Base-by-base conservation (phyloP, 73 alveolate genomes). In the Tetrahymena borealis region DNA sequence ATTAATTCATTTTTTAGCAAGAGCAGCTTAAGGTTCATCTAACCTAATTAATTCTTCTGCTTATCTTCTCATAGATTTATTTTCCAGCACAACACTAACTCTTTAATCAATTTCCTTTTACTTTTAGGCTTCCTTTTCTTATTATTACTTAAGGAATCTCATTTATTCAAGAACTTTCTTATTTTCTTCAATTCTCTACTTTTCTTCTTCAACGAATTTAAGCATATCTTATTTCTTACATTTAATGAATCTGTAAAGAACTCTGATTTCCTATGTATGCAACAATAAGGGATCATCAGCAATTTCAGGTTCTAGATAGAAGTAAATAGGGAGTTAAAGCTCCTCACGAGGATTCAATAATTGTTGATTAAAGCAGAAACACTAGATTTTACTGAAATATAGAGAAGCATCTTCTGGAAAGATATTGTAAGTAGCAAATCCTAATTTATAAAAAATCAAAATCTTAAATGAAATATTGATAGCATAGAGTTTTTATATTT, bases 321-420 rank as follows among this genome's bases (percentile, higher is more conserved):
- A 97, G 77, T 96, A 93, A 32, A 97, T 94, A 11, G 99, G 99
- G 32, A 97, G 92, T 42, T 96, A 94, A 8, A 97, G 97, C 16
- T 95, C 95, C 93, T 97, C 98, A 77, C 94, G 93, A n/a, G 99
- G 99, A 91, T 97, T 93, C 32, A 97, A 92, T 78, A 97, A 42
- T 91, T 97, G 90, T 79, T 97, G 94, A 79, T 97, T 97, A 92
- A 97, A 97, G 91, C 99, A 97, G 78, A 97, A 97, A 90, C 99
- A 97, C 90, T 97, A 94, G 94, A 97, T 95, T 90, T 97, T 97
- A 35, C 96, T 94, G 93, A 97, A 97, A 93, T 97, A 97, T 0
- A 97, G 95, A 31, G 98, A 91, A 40, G 96, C 96, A 78, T 97
- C 99, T 39, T 94, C 96, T 13, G 99, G 99, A 90, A 90, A 95